Percentiles rank a stretch among this genome's conserved stretches.
Evolutionary conservation across 345 rosid species (phyloP).

Genomic region (Combretum micranthum): DNA sequence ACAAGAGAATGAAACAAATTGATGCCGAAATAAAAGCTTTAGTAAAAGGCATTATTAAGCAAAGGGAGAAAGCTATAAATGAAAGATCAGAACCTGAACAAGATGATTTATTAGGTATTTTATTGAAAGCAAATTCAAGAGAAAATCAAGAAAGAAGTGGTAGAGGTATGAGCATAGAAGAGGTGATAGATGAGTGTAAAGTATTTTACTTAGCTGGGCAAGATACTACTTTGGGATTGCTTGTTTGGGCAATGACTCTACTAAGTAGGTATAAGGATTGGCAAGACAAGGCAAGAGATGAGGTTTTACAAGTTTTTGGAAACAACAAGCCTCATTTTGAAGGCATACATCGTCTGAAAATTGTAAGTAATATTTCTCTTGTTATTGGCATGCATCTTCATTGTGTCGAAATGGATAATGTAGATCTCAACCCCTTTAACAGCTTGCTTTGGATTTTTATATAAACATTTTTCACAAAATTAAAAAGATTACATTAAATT

Average conservation of each 20-base stretch:
- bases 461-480: too few relatives aligned
- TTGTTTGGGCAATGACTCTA: slow-evolving; percentile 27
- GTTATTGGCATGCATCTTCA: background rate
- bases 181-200: slow-evolving; percentile 26
- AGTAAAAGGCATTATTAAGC: slow-evolving; percentile 15
- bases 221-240: slow-evolving; percentile 22
- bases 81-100: slow-evolving; percentile 11
- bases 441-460: too few relatives aligned
- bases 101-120: too few relatives aligned
- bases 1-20: too few relatives aligned
- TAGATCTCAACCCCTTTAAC: too few relatives aligned
- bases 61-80: slow-evolving; percentile 12
- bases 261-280: slow-evolving; percentile 19
- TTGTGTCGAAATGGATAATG: too few relatives aligned
- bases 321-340: slow-evolving; percentile 12
- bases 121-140: too few relatives aligned
- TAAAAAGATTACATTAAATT: too few relatives aligned
- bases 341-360: slow-evolving; percentile 15
- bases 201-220: slow-evolving; percentile 29
- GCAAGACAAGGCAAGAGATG: slow-evolving; percentile 28
- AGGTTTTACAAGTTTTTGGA: slow-evolving; percentile 22
- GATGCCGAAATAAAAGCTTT: slow-evolving; percentile 10
- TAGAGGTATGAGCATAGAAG: too few relatives aligned
- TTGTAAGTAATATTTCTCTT: slow-evolving; percentile 5
- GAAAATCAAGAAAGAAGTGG: too few relatives aligned